Conservation (phyloP, 306 rosid species). For the Urtica urens region DNA sequence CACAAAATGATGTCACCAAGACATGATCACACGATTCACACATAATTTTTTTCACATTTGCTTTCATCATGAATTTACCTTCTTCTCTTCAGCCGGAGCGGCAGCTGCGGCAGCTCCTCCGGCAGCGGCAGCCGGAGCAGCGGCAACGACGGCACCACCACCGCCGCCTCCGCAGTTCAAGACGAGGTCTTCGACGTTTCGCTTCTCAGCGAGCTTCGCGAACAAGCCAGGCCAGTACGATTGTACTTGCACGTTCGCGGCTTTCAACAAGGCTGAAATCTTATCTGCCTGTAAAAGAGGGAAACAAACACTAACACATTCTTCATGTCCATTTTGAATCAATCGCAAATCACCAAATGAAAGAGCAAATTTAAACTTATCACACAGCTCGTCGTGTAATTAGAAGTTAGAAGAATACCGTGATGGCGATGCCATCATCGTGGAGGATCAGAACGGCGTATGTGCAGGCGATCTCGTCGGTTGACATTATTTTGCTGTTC, state of each 20-base stretch:
- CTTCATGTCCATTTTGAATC: background rate
- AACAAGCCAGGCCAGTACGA: constrained; percentile 60
- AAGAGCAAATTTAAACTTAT: too few relatives aligned
- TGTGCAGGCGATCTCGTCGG: background rate
- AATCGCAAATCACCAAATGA: background rate
- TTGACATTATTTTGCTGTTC: background rate
- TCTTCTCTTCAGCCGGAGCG: constrained; percentile 51
- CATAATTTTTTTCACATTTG: background rate
- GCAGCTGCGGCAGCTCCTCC: constrained; percentile 29
- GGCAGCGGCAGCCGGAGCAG: constrained; percentile 28
- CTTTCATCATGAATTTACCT: constrained; percentile 25
- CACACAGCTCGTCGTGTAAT: too few relatives aligned
- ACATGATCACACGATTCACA: background rate
- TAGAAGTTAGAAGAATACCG: background rate
- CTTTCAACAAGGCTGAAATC: constrained; percentile 43
- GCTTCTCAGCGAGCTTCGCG: constrained; percentile 66
- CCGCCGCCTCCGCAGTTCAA: constrained; percentile 52
- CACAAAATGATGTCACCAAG: background rate
- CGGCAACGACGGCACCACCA: constrained; percentile 39
- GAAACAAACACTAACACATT: background rate
- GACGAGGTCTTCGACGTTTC: constrained; percentile 49
- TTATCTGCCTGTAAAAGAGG: constrained; percentile 43
- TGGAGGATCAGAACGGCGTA: constrained; percentile 1
- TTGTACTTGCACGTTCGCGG: constrained; percentile 43
- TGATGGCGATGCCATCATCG: background rate